These are phyloP conservation scores for Larix kaempferi DNA, from an alignment of 75 land plant genomes.

Conservation along the genomic window DNA sequence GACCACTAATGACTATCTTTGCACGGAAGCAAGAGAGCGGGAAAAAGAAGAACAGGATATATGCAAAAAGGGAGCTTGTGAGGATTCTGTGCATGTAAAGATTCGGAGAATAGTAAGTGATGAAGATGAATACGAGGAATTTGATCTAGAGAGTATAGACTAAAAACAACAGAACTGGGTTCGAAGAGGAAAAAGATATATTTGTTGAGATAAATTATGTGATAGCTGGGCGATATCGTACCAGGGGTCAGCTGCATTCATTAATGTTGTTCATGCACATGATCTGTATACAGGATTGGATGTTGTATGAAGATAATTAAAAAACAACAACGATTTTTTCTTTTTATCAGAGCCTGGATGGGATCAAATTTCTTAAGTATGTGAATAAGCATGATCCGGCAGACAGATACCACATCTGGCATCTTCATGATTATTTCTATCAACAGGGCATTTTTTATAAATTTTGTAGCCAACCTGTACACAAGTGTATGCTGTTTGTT, in stretches of 20 bases:
- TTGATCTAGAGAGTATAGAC: conserved; percentile 72
- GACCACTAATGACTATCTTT: conserved; percentile 30
- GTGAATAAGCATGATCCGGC: conserved; percentile 95
- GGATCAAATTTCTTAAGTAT: conserved; percentile 90
- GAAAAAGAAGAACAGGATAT: conserved; percentile 6
- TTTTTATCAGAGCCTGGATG: conserved; percentile 98
- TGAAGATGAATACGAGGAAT: conserved; percentile 70
- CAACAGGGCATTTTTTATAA: conserved; percentile 41
- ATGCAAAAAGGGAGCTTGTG: background rate
- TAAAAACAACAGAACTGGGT: conserved; percentile 93
- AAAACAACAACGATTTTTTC: conserved; percentile 89
- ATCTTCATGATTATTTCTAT: conserved; percentile 96
- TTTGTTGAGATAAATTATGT: conserved; percentile 71
- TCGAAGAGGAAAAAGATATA: conserved; percentile 91
- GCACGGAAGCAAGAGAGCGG: conserved; percentile 16
- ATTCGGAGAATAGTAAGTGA: conserved; percentile 15
- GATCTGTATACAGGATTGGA: conserved; percentile 87
- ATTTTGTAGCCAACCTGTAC: too few species aligned
- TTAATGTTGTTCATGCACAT: conserved; percentile 97
- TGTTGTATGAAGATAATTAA: conserved; percentile 97
- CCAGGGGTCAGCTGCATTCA: conserved; percentile 97
- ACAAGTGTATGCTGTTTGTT: too few species aligned
- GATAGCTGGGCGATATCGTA: conserved; percentile 90
- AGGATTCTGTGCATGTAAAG: conserved; percentile 20
- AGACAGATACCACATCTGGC: conserved; percentile 85